phyloP scores from a whole-genome alignment of 768 basidiomycete genomes.

The Rhizopogon vulgaris region DNA sequence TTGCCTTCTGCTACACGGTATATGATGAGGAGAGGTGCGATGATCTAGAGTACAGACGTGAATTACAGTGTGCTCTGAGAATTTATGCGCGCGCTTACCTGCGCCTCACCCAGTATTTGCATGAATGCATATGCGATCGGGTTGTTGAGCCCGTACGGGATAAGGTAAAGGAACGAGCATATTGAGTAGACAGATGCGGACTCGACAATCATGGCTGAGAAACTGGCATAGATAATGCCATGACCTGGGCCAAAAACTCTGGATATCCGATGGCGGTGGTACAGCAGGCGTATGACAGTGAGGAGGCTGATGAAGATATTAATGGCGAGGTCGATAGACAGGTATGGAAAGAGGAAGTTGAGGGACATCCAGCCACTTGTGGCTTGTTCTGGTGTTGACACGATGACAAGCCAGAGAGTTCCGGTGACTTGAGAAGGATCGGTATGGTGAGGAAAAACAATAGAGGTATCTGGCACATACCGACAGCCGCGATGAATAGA shows the following conservation, averaged over 20 bases:
- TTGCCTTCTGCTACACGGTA: conserved; percentile 40
- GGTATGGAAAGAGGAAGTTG: conserved; percentile 25
- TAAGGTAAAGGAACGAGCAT: conserved; percentile 26
- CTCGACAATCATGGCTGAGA: conserved; percentile 28
- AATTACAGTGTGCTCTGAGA: not conserved
- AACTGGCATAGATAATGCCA: conserved; percentile 22
- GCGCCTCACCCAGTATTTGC: conserved; percentile 25
- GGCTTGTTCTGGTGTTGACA: conserved; percentile 18
- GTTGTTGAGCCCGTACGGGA: conserved; percentile 18
- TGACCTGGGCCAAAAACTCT: conserved; percentile 22
- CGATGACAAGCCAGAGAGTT: conserved; percentile 22
- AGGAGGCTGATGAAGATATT: conserved; percentile 26
- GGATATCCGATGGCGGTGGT: conserved; percentile 20
- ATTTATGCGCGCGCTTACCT: conserved; percentile 11
- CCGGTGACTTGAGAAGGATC: conserved; percentile 19
- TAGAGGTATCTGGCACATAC: conserved; percentile 7
- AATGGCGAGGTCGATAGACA: conserved; percentile 26
- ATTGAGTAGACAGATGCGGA: conserved; percentile 27
- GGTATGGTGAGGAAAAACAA: not conserved
- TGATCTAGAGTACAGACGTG: conserved; percentile 25
- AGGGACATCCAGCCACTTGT: conserved; percentile 25
- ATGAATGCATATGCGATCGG: conserved; percentile 23
- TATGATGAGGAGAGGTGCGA: conserved; percentile 43
- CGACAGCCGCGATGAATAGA: conserved; percentile 20
- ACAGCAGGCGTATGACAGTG: conserved; percentile 25